Evolutionary conservation across 2,329 filamentous ascomycete genomes (phyloP).

Genomic region (Cordyceps cicadae): DNA sequence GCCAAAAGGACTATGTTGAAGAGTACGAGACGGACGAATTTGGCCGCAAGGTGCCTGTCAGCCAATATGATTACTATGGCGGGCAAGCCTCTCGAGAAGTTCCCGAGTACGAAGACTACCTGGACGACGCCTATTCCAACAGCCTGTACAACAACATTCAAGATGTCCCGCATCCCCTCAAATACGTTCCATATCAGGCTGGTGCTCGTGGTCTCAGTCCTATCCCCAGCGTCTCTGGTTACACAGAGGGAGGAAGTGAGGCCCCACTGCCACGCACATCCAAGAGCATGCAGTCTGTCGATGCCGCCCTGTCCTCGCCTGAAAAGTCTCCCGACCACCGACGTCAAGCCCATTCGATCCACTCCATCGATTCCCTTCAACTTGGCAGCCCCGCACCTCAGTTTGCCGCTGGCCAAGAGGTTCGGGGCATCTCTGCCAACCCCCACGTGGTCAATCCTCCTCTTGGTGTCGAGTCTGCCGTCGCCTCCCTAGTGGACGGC

Average conservation of each 20-base stretch:
- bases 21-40: constrained; percentile 41
- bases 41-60: constrained; percentile 32
- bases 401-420: constrained; percentile 57
- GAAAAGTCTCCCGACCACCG: constrained; percentile 40
- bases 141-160: constrained; percentile 50
- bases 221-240: constrained; percentile 86
- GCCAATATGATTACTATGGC: constrained; percentile 34
- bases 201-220: constrained; percentile 72
- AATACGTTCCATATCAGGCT: constrained; percentile 60
- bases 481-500: constrained; percentile 77
- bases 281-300: constrained; percentile 38
- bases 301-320: constrained; percentile 51
- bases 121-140: constrained; percentile 33
- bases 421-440: constrained; percentile 63
- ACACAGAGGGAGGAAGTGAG: constrained; percentile 61
- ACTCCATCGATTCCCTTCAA: constrained; percentile 25
- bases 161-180: constrained; percentile 55
- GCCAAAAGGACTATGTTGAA: constrained; percentile 34
- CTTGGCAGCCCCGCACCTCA: constrained; percentile 36
- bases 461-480: constrained; percentile 73
- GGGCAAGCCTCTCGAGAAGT: constrained; percentile 18
- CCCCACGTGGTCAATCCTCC: constrained; percentile 67
- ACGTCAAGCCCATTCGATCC: constrained; percentile 26
- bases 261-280: constrained; percentile 49
- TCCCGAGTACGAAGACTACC: constrained; percentile 29